These are phyloP conservation scores for Deinandra increscens DNA, from an alignment of 129 eudicot genomes.

Conservation along the genomic window DNA sequence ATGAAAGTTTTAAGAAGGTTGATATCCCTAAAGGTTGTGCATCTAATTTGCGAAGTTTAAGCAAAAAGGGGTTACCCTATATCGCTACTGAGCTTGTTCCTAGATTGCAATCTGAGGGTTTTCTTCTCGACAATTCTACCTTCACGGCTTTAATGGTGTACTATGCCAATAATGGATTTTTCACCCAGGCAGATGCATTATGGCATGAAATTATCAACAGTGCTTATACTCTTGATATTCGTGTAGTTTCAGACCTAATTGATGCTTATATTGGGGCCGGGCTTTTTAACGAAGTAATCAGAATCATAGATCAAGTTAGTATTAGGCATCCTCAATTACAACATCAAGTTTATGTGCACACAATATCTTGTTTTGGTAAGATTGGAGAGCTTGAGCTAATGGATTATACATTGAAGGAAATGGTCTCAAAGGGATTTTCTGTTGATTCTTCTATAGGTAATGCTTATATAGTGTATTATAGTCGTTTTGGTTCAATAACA, in stretches of 20 bases:
- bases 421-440: conserved; percentile 60
- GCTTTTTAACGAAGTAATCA: conserved; percentile 41
- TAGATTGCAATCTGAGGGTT: conserved; percentile 36
- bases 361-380: conserved; percentile 66
- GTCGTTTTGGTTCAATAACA: conserved; percentile 65
- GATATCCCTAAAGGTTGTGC: conserved; percentile 18
- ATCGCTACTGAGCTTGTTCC: conserved; percentile 35
- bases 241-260: conserved; percentile 47
- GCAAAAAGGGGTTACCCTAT: conserved; percentile 28
- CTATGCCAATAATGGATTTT: conserved; percentile 53
- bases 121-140: conserved; percentile 36
- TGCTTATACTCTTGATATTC: conserved; percentile 48
- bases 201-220: conserved; percentile 67
- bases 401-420: conserved; percentile 59
- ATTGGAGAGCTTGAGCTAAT: conserved; percentile 65
- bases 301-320: conserved; percentile 41
- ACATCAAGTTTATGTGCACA: conserved; percentile 36
- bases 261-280: conserved; percentile 45
- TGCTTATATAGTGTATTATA: conserved; percentile 64
- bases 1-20: conserved; percentile 26
- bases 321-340: conserved; percentile 46
- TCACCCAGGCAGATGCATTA: conserved; percentile 44
- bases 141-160: conserved; percentile 49
- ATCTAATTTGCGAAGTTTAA: conserved; percentile 24
- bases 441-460: conserved; percentile 71